These are phyloP conservation scores for Fusarium keratoplasticum DNA, from an alignment of 2,329 filamentous ascomycete genomes.

Conservation along the genomic window DNA sequence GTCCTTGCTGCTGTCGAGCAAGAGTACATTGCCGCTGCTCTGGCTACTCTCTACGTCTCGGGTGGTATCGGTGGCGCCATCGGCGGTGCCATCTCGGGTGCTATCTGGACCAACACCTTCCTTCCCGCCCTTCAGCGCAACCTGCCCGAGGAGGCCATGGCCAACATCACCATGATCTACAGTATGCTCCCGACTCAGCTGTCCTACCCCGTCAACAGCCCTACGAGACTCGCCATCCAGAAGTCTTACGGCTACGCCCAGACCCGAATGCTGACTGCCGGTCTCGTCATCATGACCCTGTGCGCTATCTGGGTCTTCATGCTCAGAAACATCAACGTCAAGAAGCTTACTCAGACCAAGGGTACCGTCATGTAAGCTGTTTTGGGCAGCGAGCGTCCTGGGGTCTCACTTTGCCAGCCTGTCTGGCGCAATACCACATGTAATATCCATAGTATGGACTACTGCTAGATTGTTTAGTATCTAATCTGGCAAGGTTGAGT, in stretches of 20 bases:
- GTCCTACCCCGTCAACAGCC: slow-evolving; percentile 54
- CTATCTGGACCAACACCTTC: slow-evolving; percentile 59
- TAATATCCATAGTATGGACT: neutral
- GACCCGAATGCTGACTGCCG: slow-evolving; percentile 53
- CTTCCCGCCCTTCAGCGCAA: slow-evolving; percentile 48
- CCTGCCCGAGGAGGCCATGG: slow-evolving; percentile 52
- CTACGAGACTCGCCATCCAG: slow-evolving; percentile 56
- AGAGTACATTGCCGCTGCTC: slow-evolving; percentile 62
- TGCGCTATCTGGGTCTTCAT: slow-evolving; percentile 45
- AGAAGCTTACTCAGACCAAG: slow-evolving; percentile 47
- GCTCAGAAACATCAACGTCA: slow-evolving; percentile 47
- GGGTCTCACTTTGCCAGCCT: neutral
- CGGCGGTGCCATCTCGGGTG: slow-evolving; percentile 56
- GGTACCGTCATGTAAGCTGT: slow-evolving; percentile 43
- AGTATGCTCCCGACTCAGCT: slow-evolving; percentile 50
- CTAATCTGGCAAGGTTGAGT: neutral
- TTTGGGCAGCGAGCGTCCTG: neutral
- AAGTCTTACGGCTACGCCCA: slow-evolving; percentile 61
- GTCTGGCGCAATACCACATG: neutral
- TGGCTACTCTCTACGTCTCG: slow-evolving; percentile 59
- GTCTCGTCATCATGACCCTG: slow-evolving; percentile 46
- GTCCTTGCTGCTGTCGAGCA: slow-evolving; percentile 67
- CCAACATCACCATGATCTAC: slow-evolving; percentile 57
- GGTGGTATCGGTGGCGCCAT: slow-evolving; percentile 59
- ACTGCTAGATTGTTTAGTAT: neutral